A percentile compares a stretch with the other conserved stretches of the same genome.
Conservation (phyloP, 2,329 filamentous ascomycete species). For the Aspergillus ruber region DNA sequence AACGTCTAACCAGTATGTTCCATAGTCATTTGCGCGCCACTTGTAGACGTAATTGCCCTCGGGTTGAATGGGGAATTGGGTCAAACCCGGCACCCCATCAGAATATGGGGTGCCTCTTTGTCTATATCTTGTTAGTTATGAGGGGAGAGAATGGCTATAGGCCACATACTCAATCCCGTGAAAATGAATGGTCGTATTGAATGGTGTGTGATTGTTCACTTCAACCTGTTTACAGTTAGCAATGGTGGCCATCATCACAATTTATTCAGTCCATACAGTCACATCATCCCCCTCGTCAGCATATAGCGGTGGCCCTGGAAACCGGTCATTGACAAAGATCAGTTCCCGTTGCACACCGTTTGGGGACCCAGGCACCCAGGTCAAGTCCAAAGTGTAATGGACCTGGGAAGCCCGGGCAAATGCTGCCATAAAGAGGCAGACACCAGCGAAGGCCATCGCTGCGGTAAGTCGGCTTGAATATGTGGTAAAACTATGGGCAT, state of each 20-base stretch:
- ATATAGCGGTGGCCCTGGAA: slow-evolving; percentile 25
- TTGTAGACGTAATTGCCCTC: slow-evolving; percentile 46
- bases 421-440: slow-evolving; percentile 1
- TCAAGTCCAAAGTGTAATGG: slow-evolving; percentile 20
- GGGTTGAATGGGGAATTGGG: slow-evolving; percentile 48
- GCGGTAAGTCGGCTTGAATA: not conserved
- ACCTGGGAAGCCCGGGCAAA: slow-evolving; percentile 7
- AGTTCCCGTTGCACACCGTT: slow-evolving; percentile 27
- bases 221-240: slow-evolving; percentile 13
- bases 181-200: slow-evolving; percentile 27
- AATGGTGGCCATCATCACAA: not conserved
- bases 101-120: slow-evolving; percentile 47
- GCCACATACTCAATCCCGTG: slow-evolving; percentile 33
- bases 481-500: not conserved
- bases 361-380: slow-evolving; percentile 27
- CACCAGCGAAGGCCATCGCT: not conserved
- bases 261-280: slow-evolving; percentile 10
- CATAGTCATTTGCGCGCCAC: slow-evolving; percentile 50
- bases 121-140: not conserved
- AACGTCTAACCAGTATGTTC: slow-evolving; percentile 44
- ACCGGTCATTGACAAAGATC: slow-evolving; percentile 28
- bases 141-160: not conserved
- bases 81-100: slow-evolving; percentile 53
- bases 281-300: slow-evolving; percentile 24
- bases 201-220: slow-evolving; percentile 26